Evolutionary conservation across 169 alveolate genomes (phyloP).

Genomic region (Cryptosporidium baileyi): DNA sequence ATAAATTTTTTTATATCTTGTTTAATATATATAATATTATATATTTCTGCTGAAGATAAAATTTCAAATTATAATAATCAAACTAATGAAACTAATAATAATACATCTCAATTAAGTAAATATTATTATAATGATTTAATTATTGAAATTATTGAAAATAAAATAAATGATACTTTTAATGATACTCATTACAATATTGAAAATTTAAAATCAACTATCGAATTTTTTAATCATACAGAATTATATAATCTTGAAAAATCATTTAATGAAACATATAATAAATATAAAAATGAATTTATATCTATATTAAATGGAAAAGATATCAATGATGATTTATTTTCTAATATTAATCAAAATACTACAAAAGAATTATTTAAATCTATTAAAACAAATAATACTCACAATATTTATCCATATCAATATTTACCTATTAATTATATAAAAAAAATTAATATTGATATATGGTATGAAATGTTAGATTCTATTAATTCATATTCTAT

Average conservation of each 20-base stretch:
- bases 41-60: too few species aligned
- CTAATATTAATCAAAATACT: not conserved
- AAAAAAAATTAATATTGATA: not conserved
- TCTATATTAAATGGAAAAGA: not conserved
- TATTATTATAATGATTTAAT: too few species aligned
- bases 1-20: too few species aligned
- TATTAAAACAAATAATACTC: not conserved
- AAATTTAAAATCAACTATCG: not conserved
- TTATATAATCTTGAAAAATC: not conserved
- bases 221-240: not conserved
- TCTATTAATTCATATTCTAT: slow-evolving; percentile 2
- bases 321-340: not conserved
- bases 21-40: too few species aligned
- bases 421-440: slow-evolving; percentile 17
- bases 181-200: too few species aligned
- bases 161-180: too few species aligned
- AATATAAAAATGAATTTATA: not conserved
- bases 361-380: not conserved
- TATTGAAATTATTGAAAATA: too few species aligned
- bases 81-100: too few species aligned
- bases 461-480: slow-evolving; percentile 27
- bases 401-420: not conserved
- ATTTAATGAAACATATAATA: slow-evolving; percentile 17
- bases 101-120: too few species aligned
- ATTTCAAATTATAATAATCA: too few species aligned